Percentiles rank a stretch among this genome's conserved stretches.
Evolutionary conservation across 192 early-diverging fungal species (phyloP).

Genomic region (Funneliformis mosseae): DNA sequence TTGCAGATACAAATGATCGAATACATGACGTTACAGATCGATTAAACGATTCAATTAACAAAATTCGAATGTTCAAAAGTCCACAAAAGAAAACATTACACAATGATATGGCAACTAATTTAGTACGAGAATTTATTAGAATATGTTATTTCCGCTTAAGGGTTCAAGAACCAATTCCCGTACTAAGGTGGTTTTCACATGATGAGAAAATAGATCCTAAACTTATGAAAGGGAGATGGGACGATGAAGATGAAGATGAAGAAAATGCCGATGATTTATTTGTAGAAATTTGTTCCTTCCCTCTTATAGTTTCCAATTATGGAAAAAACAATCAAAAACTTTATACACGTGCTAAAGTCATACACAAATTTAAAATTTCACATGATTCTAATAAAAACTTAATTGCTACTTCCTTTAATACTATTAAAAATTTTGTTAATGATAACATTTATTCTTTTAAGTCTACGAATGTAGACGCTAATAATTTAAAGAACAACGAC

Average conservation of each 20-base stretch:
- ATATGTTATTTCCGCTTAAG: not conserved
- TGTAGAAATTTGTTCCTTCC: not conserved
- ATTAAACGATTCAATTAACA: not conserved
- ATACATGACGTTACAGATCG: not conserved
- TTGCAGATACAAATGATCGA: not conserved
- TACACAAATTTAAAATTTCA: not conserved
- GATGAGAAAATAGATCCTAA: not conserved
- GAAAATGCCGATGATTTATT: not conserved
- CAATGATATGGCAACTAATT: not conserved
- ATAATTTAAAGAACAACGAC: no score
- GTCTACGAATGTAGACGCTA: no score
- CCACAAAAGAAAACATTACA: not conserved
- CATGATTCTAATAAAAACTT: no score
- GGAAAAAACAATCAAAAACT: not conserved
- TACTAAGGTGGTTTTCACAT: not conserved
- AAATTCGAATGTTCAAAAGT: not conserved
- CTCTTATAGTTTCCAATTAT: not conserved
- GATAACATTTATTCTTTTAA: no score
- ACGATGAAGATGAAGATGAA: not conserved
- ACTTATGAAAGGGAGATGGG: not conserved
- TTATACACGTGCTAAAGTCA: not conserved
- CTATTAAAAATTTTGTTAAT: no score
- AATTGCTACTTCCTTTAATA: no score
- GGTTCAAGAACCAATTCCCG: not conserved
- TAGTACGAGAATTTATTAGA: not conserved